Evolutionary conservation across 495 filamentous ascomycete genomes (phyloP).

Genomic region (Neurospora pannonica): DNA sequence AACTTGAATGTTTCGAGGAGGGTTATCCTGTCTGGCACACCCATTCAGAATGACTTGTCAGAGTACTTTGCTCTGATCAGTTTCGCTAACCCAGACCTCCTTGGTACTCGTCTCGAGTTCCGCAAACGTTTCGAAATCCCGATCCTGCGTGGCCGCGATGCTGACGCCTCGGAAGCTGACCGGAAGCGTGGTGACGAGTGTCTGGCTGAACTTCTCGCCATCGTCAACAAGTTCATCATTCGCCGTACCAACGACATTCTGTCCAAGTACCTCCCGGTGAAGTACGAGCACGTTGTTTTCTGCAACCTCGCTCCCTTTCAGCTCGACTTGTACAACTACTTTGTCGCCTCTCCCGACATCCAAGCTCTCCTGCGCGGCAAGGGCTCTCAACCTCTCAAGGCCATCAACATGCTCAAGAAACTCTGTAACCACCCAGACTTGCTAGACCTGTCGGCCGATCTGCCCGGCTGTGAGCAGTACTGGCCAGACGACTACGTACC

Average conservation of each 20-base stretch:
- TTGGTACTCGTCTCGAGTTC: conserved; percentile 85
- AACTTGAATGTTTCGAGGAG: conserved; percentile 80
- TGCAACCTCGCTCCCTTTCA: conserved; percentile 94
- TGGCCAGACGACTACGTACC: conserved; percentile 85
- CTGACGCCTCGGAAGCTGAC: conserved; percentile 76
- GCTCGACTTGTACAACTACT: conserved; percentile 86
- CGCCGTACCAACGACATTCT: conserved; percentile 95
- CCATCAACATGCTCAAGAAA: conserved; percentile 94
- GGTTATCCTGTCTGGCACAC: conserved; percentile 94
- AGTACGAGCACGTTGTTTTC: conserved; percentile 99
- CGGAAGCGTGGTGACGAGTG: conserved; percentile 78
- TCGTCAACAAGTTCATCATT: conserved; percentile 99
- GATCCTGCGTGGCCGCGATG: conserved; percentile 87
- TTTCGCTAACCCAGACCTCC: conserved; percentile 89
- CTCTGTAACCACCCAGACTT: conserved; percentile 98
- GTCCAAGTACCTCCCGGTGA: conserved; percentile 95
- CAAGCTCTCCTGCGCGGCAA: conserved; percentile 87
- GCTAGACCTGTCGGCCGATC: conserved; percentile 70
- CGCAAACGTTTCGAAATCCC: conserved; percentile 91
- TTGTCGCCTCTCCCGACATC: conserved; percentile 92
- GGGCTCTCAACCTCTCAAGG: conserved; percentile 91
- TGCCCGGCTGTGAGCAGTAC: conserved; percentile 75
- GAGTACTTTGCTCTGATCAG: conserved; percentile 96
- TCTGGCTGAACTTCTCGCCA: conserved; percentile 63
- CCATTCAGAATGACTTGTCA: conserved; percentile 95